Conservation (phyloP, 768 basidiomycete species). For the Leccinellum albellum region DNA sequence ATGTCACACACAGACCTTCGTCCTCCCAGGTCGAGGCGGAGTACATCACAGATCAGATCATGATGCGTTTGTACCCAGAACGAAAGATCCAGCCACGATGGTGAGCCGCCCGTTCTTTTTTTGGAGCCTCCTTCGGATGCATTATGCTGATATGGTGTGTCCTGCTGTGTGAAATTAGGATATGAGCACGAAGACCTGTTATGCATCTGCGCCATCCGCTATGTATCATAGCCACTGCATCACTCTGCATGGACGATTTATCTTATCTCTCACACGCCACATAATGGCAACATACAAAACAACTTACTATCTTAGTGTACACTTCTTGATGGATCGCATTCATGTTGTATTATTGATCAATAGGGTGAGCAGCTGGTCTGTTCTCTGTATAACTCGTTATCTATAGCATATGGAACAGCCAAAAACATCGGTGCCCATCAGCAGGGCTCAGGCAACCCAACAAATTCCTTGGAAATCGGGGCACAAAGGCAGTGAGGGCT, state of each 20-base stretch:
- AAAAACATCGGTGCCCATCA: neutral
- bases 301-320: constrained; percentile 20
- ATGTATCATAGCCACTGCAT: constrained; percentile 6
- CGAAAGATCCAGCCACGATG: constrained; percentile 31
- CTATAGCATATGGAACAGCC: neutral
- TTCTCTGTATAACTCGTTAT: neutral
- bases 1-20: constrained; percentile 13
- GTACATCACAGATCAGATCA: constrained; percentile 32
- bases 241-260: neutral
- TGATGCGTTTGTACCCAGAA: constrained; percentile 34
- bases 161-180: neutral
- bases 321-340: constrained; percentile 12
- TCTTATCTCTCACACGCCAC: constrained; percentile 5
- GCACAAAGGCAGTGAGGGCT: neutral
- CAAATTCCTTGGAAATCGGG: neutral
- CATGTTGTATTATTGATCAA: constrained; percentile 10
- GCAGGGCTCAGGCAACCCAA: neutral
- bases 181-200: neutral
- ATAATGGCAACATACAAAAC: neutral
- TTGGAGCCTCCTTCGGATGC: neutral
- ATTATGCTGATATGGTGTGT: too few relatives aligned
- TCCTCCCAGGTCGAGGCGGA: constrained; percentile 31
- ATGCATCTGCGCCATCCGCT: neutral
- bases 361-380: constrained; percentile 18
- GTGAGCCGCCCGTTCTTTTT: constrained; percentile 12